Conservation (phyloP, 1,139 yeast genomes). For the Pichia sp. region DNA sequence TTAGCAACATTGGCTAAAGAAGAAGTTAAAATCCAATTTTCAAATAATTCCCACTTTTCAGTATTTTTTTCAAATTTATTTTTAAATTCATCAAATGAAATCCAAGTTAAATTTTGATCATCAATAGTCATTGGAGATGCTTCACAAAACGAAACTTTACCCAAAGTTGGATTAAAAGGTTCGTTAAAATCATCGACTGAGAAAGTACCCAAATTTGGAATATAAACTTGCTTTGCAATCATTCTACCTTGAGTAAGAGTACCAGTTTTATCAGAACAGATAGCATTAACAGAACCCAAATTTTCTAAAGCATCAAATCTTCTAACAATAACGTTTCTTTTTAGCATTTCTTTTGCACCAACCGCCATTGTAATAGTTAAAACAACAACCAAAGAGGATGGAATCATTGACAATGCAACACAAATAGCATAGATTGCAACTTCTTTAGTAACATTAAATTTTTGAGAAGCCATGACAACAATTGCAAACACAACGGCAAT, state of each 20-base stretch:
- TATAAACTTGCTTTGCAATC: slow-evolving; percentile 68
- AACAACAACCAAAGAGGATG: slow-evolving; percentile 74
- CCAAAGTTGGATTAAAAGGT: slow-evolving; percentile 68
- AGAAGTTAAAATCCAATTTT: slow-evolving; percentile 51
- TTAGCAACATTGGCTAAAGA: slow-evolving; percentile 70
- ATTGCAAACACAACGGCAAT: slow-evolving; percentile 73
- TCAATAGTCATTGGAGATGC: slow-evolving; percentile 37
- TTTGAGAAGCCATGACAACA: slow-evolving; percentile 74
- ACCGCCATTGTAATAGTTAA: slow-evolving; percentile 82
- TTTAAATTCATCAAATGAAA: slow-evolving; percentile 20
- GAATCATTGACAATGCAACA: slow-evolving; percentile 78
- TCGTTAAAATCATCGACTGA: slow-evolving; percentile 54
- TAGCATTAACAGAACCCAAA: slow-evolving; percentile 72
- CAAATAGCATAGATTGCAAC: slow-evolving; percentile 82
- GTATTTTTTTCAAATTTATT: slow-evolving; percentile 16
- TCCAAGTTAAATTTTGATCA: slow-evolving; percentile 31
- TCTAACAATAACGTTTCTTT: slow-evolving; percentile 66
- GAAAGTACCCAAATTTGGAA: slow-evolving; percentile 69
- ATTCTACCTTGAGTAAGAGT: slow-evolving; percentile 76
- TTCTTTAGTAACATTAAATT: slow-evolving; percentile 55
- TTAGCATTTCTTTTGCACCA: slow-evolving; percentile 75
- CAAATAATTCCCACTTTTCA: slow-evolving; percentile 29
- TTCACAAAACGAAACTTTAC: slow-evolving; percentile 41
- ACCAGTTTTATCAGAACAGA: slow-evolving; percentile 81
- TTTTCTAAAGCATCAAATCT: slow-evolving; percentile 76